Evolutionary conservation across 208 protist genomes (phyloP).

Genomic region (Trypanosoma cruzi): DNA sequence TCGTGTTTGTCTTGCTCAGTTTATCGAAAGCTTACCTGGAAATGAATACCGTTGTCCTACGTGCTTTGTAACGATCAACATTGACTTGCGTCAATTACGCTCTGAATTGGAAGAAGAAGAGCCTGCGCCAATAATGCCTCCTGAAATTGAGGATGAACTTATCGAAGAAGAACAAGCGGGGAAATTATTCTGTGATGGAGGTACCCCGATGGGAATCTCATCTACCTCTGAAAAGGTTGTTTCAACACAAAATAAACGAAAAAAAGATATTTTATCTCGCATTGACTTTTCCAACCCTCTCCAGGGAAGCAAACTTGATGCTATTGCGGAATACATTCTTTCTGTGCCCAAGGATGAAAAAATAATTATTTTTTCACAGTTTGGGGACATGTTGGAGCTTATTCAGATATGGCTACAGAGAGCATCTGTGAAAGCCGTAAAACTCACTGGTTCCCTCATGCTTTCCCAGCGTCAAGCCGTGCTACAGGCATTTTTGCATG

Average conservation of each 20-base stretch:
- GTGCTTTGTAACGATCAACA: slow-evolving; percentile 86
- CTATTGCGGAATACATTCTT: slow-evolving; percentile 85
- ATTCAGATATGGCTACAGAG: slow-evolving; percentile 87
- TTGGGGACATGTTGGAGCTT: slow-evolving; percentile 97
- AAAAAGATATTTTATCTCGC: slow-evolving; percentile 63
- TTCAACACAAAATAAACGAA: slow-evolving; percentile 2
- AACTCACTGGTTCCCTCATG: slow-evolving; percentile 92
- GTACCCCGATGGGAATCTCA: background rate
- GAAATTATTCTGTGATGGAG: background rate
- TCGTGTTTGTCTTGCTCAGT: slow-evolving; percentile 80
- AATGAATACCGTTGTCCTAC: slow-evolving; percentile 81
- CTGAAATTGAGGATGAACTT: slow-evolving; percentile 66
- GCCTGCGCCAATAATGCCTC: slow-evolving; percentile 57
- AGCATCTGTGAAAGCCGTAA: slow-evolving; percentile 76
- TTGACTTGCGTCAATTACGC: slow-evolving; percentile 81
- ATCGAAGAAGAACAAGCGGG: background rate
- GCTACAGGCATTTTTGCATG: slow-evolving; percentile 82
- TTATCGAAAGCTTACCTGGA: slow-evolving; percentile 84
- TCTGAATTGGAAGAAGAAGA: slow-evolving; percentile 52
- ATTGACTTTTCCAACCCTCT: slow-evolving; percentile 81
- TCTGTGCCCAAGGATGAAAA: slow-evolving; percentile 82
- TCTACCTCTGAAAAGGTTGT: background rate
- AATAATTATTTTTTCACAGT: slow-evolving; percentile 96
- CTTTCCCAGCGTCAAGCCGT: slow-evolving; percentile 81
- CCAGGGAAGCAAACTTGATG: slow-evolving; percentile 90